Evolutionary conservation across 2,329 filamentous ascomycete genomes (phyloP), one percentile per base, ranked within the genome.

Genomic region (Pestalotiopsis sp.): DNA sequence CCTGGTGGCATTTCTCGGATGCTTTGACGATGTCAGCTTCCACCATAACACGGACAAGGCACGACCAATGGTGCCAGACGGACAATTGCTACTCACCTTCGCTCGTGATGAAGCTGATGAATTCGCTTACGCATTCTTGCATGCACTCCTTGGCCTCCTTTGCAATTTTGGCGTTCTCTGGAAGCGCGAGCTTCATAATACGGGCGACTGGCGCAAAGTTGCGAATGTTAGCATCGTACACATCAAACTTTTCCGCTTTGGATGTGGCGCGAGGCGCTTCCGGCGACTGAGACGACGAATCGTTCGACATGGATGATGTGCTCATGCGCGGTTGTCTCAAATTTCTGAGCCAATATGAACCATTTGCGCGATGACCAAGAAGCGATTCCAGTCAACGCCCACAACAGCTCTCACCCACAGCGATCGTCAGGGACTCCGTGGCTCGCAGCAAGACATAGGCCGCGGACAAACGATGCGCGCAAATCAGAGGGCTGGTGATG

Each of bases 121-220:
- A 99, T 83, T 99, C 96, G 89, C 94, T 98, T 68, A 99, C 96
- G 78, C 96, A 99, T 81, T 99, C 96, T 81, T 99, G 96, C 96
- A 99, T 98, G 83, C 96, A 99, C 80, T 99, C 96, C 81, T 99
- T 99, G 67, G 96, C 96, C 79, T 99, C 96, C 79, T 99, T 99
- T 69, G 94, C 94, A 70, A 99, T 99, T 83, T 99, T 99, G 73
- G 96, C 96, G 78, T 99, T 99, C 73, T 99, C 96, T 64, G 96
- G 96, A 62, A 99, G 86, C 6, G 96, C 96, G 75, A 94, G 92
- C 82, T 99, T 99, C 96, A 99, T 99, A 81, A 99, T 98, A 67
- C 96, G 92, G 73, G 96, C 96, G 77, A 99, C 96, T 99, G 92
- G 90, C 82, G 90, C 92, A 89, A 93, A 94, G 83, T 96, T 96